These are phyloP conservation scores for Penicillium fuscoglaucum DNA, from an alignment of 2,329 filamentous ascomycete genomes.

Conservation along the genomic window DNA sequence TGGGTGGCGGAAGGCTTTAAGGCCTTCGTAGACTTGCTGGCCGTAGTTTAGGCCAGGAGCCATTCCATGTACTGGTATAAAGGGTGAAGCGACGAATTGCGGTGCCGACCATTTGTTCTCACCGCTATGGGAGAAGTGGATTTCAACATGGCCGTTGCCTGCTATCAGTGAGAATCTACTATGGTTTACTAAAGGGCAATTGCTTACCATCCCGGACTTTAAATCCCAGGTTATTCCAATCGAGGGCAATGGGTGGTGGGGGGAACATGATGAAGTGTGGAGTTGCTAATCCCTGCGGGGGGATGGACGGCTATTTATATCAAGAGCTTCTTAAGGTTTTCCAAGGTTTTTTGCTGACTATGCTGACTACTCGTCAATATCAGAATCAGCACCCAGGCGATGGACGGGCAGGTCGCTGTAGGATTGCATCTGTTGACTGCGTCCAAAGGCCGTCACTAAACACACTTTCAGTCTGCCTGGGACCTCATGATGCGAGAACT, in stretches of 20 bases:
- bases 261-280: slow-evolving; percentile 27
- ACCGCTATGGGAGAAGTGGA: slow-evolving; percentile 72
- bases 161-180: neutral
- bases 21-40: slow-evolving; percentile 96
- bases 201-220: slow-evolving; percentile 77
- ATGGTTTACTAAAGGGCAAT: neutral
- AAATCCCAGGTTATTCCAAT: slow-evolving; percentile 94
- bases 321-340: neutral
- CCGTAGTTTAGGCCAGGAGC: slow-evolving; percentile 94
- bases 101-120: slow-evolving; percentile 74
- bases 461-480: slow-evolving; percentile 34
- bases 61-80: slow-evolving; percentile 90
- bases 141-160: slow-evolving; percentile 93
- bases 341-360: neutral
- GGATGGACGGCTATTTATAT: neutral
- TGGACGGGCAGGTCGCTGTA: slow-evolving; percentile 5
- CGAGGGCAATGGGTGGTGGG: slow-evolving; percentile 45
- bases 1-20: slow-evolving; percentile 83
- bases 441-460: slow-evolving; percentile 31
- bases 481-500: slow-evolving; percentile 27
- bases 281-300: neutral
- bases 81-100: slow-evolving; percentile 78
- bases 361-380: neutral
- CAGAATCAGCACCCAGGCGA: neutral
- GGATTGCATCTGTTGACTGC: slow-evolving; percentile 12